Conservation (phyloP, 2,329 filamentous ascomycete genomes). For the Blastomyces emzantsi region DNA sequence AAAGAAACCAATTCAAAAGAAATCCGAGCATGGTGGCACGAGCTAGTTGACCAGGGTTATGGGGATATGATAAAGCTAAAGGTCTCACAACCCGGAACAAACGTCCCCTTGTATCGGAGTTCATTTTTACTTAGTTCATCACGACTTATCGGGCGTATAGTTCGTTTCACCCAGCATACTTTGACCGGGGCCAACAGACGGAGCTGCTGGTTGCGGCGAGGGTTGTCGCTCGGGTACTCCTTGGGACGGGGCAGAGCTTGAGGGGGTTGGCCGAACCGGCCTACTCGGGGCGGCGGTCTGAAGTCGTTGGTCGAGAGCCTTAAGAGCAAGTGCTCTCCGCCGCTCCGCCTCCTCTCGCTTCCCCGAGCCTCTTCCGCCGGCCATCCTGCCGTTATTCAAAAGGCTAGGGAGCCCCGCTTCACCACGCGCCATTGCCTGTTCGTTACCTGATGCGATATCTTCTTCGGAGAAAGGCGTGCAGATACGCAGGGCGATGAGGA, state of each 20-base stretch:
- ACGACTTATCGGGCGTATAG: conserved; percentile 55
- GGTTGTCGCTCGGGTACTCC: conserved; percentile 31
- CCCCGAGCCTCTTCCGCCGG: conserved; percentile 43
- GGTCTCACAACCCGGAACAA: background rate
- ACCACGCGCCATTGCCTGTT: conserved; percentile 58
- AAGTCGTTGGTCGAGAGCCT: conserved; percentile 83
- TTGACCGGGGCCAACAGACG: conserved; percentile 46
- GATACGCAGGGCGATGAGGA: conserved; percentile 65
- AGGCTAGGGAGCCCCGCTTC: conserved; percentile 53
- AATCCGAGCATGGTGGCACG: background rate
- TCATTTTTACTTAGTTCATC: conserved; percentile 10
- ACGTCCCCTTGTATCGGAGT: background rate
- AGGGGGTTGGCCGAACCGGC: conserved; percentile 28
- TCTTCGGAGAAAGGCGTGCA: conserved; percentile 79
- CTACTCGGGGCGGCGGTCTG: conserved; percentile 64
- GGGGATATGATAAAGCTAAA: background rate
- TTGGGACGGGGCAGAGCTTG: conserved; percentile 29
- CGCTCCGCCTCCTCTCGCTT: conserved; percentile 88
- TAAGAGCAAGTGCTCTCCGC: conserved; percentile 76
- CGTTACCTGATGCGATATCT: conserved; percentile 64
- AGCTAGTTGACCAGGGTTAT: background rate
- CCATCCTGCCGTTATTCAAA: conserved; percentile 42
- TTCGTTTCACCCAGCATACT: conserved; percentile 59
- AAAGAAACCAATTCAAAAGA: background rate
- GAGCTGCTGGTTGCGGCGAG: conserved; percentile 44